Conservation (phyloP, 768 basidiomycete genomes). For the Thelephora ganbajun region DNA sequence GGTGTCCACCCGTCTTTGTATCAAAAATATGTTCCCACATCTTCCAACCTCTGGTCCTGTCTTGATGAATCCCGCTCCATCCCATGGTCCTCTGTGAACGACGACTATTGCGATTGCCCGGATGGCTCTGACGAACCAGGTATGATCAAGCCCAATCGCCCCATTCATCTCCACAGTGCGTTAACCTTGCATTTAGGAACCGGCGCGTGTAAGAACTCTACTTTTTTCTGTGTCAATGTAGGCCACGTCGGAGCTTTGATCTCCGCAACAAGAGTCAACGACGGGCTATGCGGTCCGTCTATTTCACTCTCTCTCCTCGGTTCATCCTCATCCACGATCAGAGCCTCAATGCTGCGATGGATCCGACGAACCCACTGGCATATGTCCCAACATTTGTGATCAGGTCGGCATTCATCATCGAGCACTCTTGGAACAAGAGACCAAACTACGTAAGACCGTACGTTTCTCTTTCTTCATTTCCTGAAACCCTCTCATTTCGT, state of each 20-base stretch:
- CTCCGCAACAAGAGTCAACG: constrained; percentile 71
- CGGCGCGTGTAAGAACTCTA: constrained; percentile 61
- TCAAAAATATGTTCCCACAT: too few relatives aligned
- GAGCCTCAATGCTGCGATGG: constrained; percentile 94
- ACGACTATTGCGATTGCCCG: constrained; percentile 88
- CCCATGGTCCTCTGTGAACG: constrained; percentile 72
- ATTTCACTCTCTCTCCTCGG: neutral
- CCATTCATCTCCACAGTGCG: constrained; percentile 3
- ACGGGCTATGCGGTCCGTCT: constrained; percentile 81
- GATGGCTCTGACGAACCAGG: constrained; percentile 97
- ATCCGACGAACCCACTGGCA: constrained; percentile 75
- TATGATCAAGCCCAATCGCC: constrained; percentile 13
- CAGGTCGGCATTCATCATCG: constrained; percentile 61
- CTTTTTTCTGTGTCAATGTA: constrained; percentile 76
- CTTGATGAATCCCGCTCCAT: constrained; percentile 71
- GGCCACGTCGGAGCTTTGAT: constrained; percentile 80
- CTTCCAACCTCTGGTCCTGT: constrained; percentile 44
- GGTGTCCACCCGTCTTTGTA: too few relatives aligned
- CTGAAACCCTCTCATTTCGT: neutral
- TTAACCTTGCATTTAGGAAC: constrained; percentile 41
- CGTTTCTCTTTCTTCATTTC: constrained; percentile 10
- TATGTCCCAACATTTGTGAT: constrained; percentile 67
- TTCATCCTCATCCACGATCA: constrained; percentile 18
- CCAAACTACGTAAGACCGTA: constrained; percentile 71
- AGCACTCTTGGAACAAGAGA: constrained; percentile 55